Conservation (phyloP, 805 yeast species). For the Starmerella stigmatis region DNA sequence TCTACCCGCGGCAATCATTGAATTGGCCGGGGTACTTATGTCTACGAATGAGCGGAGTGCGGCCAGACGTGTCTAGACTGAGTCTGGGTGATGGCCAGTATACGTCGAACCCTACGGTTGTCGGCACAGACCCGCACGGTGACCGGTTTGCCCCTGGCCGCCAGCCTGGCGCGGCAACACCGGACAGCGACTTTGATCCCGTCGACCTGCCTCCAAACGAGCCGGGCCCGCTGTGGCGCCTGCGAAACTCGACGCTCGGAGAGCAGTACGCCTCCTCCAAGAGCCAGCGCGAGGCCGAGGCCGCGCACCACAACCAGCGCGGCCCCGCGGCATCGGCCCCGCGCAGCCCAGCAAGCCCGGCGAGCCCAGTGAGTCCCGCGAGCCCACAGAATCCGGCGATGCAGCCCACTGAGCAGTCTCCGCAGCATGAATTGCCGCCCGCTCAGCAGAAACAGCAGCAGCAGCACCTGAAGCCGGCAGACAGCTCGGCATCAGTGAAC, state of each 20-base stretch:
- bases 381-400: background rate
- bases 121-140: background rate
- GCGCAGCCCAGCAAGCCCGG: background rate
- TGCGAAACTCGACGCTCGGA: conserved; percentile 6
- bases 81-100: background rate
- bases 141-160: too few relatives aligned
- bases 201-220: background rate
- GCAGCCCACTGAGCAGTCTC: background rate
- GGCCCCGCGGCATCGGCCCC: background rate
- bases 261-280: conserved; percentile 1
- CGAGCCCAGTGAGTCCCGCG: background rate
- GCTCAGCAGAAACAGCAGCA: background rate
- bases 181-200: too few relatives aligned
- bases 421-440: background rate
- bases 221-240: conserved; percentile 8
- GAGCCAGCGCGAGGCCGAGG: too few relatives aligned
- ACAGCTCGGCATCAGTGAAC: conserved; percentile 17
- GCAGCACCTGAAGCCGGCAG: conserved; percentile 11
- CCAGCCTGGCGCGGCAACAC: too few relatives aligned
- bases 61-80: conserved; percentile 6
- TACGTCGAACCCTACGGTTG: background rate
- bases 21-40: background rate
- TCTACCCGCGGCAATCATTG: background rate
- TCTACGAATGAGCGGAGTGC: conserved; percentile 5
- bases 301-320: background rate